Percentiles rank a stretch among this genome's conserved stretches.
Conservation (phyloP, 176 grass and related monocot genomes). For the Juncus inflexus region DNA sequence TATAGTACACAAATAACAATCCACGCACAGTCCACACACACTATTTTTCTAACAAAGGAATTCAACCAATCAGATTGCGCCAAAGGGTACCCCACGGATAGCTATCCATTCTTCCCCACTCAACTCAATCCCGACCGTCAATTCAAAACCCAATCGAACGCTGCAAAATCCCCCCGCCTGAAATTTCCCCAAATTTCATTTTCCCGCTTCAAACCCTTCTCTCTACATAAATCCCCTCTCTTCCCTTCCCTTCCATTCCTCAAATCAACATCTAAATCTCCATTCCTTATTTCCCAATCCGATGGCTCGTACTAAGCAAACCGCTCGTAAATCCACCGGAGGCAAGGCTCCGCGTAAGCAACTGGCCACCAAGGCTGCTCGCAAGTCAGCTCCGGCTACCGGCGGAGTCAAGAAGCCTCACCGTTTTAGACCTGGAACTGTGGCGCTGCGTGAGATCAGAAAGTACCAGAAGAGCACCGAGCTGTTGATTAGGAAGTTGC, state of each 20-base stretch:
- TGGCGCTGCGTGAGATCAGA: conserved; percentile 16
- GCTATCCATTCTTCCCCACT: not conserved
- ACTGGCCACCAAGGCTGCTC: conserved; percentile 1
- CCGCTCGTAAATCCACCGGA: conserved; percentile 15
- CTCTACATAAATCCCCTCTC: not conserved
- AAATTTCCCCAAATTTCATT: not conserved
- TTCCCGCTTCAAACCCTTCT: conserved; percentile 1
- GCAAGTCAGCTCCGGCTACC: conserved; percentile 14
- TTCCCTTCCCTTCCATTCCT: not conserved
- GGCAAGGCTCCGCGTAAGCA: conserved; percentile 19
- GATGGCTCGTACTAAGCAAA: conserved; percentile 20
- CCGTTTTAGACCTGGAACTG: conserved; percentile 13
- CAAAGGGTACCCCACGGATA: not conserved
- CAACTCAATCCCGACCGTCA: not conserved
- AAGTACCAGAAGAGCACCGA: conserved; percentile 24
- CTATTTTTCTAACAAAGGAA: too few relatives aligned
- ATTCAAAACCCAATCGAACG: conserved; percentile 3
- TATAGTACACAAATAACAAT: too few relatives aligned
- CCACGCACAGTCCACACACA: too few relatives aligned
- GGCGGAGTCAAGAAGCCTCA: conserved; percentile 16
- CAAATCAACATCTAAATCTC: not conserved
- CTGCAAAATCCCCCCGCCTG: not conserved
- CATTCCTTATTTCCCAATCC: not conserved
- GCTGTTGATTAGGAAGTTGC: conserved; percentile 12
- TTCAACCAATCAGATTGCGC: not conserved